Evolutionary conservation across 345 rosid genomes (phyloP), one percentile per base, ranked within the genome.

Genomic region (Acer saccharum): DNA sequence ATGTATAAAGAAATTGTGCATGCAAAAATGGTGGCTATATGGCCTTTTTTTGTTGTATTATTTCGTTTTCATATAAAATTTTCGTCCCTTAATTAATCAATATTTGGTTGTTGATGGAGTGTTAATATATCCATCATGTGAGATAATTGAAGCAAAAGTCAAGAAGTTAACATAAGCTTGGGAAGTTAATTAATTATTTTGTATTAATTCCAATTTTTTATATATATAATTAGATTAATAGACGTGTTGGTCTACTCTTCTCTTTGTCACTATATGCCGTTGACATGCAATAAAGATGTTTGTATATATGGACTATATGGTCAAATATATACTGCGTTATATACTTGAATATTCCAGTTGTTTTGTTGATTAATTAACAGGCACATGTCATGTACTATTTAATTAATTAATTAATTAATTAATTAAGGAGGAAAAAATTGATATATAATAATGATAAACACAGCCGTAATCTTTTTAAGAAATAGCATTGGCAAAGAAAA

Each of bases 1-100:
- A 32, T 54, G 55, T 54, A 21, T 21, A 54, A 21, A 54, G 66
- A 66, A 66, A 54, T 75, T 52, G 48, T 35, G 58, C 46, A 74
- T 46, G 57, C 23, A 2, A 14, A 12, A 35, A 35, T 35, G 6
- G 39, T 35, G 39, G 39, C 17, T 10, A 57, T 39, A 32, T 23
- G 44, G 44, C 44, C 8, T 5, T 29, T 4, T 75, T 18, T 43
- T 7, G 0, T 16, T 62, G 10, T 23, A 5, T 1, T 3, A 3
- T 17, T 65, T 20, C 20, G 29, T 11, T 1, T 35, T 35, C 50
- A 46, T 9, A 46, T 46, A 46, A 60, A 20, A 8, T 21, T n/a
- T 60, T 18, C 20, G 25, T 43, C 46, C 46, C 39, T 35, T 35
- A 35, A 35, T 43, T 7, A 43, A 43, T 43, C 46, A 4, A 35